Base-by-base conservation (phyloP, 352 stramenopile genomes). In the Pythium scleroteichum region DNA sequence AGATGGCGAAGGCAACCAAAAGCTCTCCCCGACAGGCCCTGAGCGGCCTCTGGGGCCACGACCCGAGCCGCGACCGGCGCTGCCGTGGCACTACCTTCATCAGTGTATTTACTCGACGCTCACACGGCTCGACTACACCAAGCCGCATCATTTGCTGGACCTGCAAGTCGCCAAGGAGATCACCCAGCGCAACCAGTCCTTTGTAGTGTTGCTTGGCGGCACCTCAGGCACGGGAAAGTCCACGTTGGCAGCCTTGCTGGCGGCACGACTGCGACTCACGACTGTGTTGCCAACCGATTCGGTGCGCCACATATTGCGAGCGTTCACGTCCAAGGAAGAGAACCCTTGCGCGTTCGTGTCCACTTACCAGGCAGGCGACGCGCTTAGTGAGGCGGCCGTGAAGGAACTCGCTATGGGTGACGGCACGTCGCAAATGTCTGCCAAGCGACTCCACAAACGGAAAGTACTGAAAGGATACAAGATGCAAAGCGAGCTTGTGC, bases 201-300 rank as follows among this genome's bases (percentile, higher is more conserved):
- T 95, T 58, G 80, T 89, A 3, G 85, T 95, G 33, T 59, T 95
- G n/a, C 62, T 95, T n/a, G 86, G 86, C 19, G 86, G 86, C 5
- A 95, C 86, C 5, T 95, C 86, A 1, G 86, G 86, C 14, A 95
- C 86, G 7, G 86, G 86, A 27, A 95, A 94, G 62, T 95, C 86
- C 1, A 95, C 86, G 27, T 66, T 95, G n/a, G 84, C 86, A 54
- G 86, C 84, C 38, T 68, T 95, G 10, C 50, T 95, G 17, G 86
- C 86, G 0, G 79, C 84, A 12, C 76, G 86, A 2, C 64, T 95
- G 54, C 75, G 86, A 48, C 75, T 95, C 58, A 94, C 86, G 52
- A 95, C 85, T 7, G 82, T 95, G 22, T 62, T 95, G 19, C 83
- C 86, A 4, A 95, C 86, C 0, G 86, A 95, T 64, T 95, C 86